A percentile compares a stretch with the other conserved stretches of the same genome.
These are phyloP conservation scores for Nicotiana undulata DNA, from an alignment of 257 asterid genomes.

Conservation along the genomic window DNA sequence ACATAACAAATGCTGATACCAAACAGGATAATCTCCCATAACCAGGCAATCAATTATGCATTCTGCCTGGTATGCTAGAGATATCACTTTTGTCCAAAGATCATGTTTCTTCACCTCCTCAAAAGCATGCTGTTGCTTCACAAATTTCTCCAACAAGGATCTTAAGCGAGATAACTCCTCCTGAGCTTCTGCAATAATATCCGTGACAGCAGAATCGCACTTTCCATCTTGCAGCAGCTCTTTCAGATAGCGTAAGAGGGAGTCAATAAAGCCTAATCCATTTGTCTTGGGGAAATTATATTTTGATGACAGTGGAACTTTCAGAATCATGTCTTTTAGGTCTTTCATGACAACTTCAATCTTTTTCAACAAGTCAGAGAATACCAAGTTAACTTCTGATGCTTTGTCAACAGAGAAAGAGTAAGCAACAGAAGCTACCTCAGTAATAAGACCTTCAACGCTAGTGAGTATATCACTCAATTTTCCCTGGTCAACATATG, in stretches of 20 bases:
- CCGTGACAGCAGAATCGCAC: not conserved
- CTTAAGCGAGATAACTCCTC: not conserved
- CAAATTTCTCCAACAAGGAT: not conserved
- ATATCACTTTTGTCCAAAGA: not conserved
- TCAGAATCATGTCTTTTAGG: not conserved
- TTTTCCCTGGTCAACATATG: not conserved
- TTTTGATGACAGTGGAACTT: not conserved
- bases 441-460: not conserved
- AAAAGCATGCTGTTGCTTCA: not conserved
- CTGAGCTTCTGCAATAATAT: not conserved
- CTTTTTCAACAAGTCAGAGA: not conserved
- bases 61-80: conserved; percentile 1
- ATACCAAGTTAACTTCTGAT: not conserved
- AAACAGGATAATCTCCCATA: not conserved
- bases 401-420: not conserved
- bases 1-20: not conserved
- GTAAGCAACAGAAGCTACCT: conserved; percentile 2
- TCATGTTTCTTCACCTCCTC: not conserved
- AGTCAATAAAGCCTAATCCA: not conserved
- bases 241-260: not conserved
- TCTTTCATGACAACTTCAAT: not conserved
- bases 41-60: not conserved
- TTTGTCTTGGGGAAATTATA: not conserved
- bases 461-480: not conserved
- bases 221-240: not conserved